Base-by-base conservation (phyloP, 257 asterid species). In the Fraxinus quadrangulata region DNA sequence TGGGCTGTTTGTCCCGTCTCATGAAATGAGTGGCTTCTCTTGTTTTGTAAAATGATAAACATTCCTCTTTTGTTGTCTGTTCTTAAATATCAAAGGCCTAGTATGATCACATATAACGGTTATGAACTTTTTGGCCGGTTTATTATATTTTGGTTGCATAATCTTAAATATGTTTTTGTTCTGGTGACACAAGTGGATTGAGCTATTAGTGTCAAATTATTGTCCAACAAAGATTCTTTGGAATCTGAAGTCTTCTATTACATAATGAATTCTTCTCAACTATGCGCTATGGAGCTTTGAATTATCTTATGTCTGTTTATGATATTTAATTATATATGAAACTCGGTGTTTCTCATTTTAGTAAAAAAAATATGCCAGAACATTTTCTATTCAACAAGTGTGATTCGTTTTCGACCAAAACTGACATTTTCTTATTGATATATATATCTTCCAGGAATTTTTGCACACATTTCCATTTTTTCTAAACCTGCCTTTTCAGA, bases 21-120 rank as follows among this genome's bases (percentile, higher is more conserved):
- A 19, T 54, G 61, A 12, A 63, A 63, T 19, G 65, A 7, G n/a
- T 34, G 12, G 72, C 80, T 76, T 73, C 80, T 82, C 74, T 28
- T 39, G 59, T 56, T 70, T 14, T 5, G 16, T 47, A 56, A 76
- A 36, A 31, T 66, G 59, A 28, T 2, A 40, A 10, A 9, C 28
- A 9, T 23, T 61, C 30, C 10, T 67, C 30, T 30, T 17, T 31
- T 69, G 49, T 12, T 24, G 2, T 49, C 68, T 30, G 5, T 28
- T 81, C 33, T 76, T n/a, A 12, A 73, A 66, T 21, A 49, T 74
- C 59, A 67, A 39, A 74, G 56, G 11, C 77, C 59, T 39, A 49
- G 69, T 36, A 73, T 19, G 65, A 73, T 51, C 42, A 59, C 26
- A 13, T 39, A 6, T 59, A 59, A 13, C 65, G 28, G 67, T 68